Percentiles rank a stretch among this genome's conserved stretches.
These are phyloP conservation scores for Lasiosphaeris hirsuta DNA, from an alignment of 495 filamentous ascomycete species.

Conservation along the genomic window DNA sequence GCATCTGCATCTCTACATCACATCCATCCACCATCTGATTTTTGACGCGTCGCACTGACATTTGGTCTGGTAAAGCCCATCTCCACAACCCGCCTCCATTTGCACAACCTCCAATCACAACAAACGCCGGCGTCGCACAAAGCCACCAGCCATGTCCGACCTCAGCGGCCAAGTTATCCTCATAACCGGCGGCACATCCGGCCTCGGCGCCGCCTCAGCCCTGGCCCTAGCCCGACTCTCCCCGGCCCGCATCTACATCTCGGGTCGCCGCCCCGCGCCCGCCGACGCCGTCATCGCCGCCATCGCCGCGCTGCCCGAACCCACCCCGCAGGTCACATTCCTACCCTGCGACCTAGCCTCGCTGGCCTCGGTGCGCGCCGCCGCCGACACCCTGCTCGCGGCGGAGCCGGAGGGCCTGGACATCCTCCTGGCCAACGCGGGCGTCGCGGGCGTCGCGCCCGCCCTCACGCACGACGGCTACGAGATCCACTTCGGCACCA, in stretches of 20 bases:
- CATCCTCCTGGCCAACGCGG: conserved; percentile 57
- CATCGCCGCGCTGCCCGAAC: not conserved
- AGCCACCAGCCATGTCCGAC: not conserved
- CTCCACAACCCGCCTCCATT: not conserved
- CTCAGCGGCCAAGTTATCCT: conserved; percentile 53
- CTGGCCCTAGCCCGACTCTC: conserved; percentile 56
- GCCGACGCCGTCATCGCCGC: conserved; percentile 15
- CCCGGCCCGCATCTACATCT: conserved; percentile 56
- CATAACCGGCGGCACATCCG: conserved; percentile 62
- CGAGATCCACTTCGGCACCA: conserved; percentile 67
- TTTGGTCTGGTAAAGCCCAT: no score
- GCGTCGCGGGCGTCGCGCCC: conserved; percentile 57
- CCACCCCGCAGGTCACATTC: conserved; percentile 2
- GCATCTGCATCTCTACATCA: no score
- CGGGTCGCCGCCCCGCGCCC: conserved; percentile 25
- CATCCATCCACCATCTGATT: no score
- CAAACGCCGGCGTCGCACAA: not conserved
- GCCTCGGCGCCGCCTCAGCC: conserved; percentile 56
- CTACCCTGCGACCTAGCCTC: conserved; percentile 19
- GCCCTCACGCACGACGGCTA: conserved; percentile 58
- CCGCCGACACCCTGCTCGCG: conserved; percentile 9
- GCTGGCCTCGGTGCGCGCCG: conserved; percentile 16
- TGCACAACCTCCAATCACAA: not conserved
- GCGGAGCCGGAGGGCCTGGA: conserved; percentile 36
- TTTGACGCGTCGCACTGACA: no score